phyloP scores from a whole-genome alignment of 805 yeast species.

The Monosporozyma aerobia region DNA sequence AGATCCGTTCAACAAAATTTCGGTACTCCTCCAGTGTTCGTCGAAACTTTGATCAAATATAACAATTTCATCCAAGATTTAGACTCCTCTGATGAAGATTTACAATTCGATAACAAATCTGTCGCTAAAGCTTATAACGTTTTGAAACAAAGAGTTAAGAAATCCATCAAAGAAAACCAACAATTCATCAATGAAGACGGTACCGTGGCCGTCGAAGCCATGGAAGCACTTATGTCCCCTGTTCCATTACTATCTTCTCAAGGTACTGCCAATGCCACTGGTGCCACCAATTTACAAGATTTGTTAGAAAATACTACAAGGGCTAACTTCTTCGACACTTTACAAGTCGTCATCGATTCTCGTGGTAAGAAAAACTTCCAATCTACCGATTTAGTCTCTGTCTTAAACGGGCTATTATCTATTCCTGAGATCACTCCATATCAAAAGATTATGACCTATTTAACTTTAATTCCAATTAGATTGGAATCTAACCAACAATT shows the following conservation, averaged over 20 bases:
- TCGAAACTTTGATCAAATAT: slow-evolving; percentile 59
- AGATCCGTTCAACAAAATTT: slow-evolving; percentile 67
- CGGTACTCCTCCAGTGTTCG: slow-evolving; percentile 61
- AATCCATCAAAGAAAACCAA: slow-evolving; percentile 66
- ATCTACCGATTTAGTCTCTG: slow-evolving; percentile 62
- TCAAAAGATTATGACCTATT: slow-evolving; percentile 68
- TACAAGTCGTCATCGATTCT: slow-evolving; percentile 69
- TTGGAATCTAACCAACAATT: slow-evolving; percentile 69
- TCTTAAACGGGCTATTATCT: slow-evolving; percentile 52
- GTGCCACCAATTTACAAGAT: slow-evolving; percentile 4
- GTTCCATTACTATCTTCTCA: slow-evolving; percentile 24
- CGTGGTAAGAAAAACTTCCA: slow-evolving; percentile 96
- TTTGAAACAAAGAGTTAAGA: slow-evolving; percentile 79
- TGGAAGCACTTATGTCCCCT: not conserved
- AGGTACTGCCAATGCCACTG: slow-evolving; percentile 24
- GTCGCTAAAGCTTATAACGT: slow-evolving; percentile 83
- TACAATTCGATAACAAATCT: slow-evolving; percentile 62
- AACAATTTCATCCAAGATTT: slow-evolving; percentile 58
- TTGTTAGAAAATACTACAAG: slow-evolving; percentile 19
- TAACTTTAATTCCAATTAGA: slow-evolving; percentile 77
- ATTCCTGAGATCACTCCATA: slow-evolving; percentile 48
- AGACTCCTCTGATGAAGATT: slow-evolving; percentile 37
- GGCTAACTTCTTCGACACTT: slow-evolving; percentile 56
- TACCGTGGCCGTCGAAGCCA: slow-evolving; percentile 15
- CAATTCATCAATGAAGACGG: slow-evolving; percentile 48